Evolutionary conservation across 2,329 filamentous ascomycete genomes (phyloP).

Genomic region (Aspergillus floridensis): DNA sequence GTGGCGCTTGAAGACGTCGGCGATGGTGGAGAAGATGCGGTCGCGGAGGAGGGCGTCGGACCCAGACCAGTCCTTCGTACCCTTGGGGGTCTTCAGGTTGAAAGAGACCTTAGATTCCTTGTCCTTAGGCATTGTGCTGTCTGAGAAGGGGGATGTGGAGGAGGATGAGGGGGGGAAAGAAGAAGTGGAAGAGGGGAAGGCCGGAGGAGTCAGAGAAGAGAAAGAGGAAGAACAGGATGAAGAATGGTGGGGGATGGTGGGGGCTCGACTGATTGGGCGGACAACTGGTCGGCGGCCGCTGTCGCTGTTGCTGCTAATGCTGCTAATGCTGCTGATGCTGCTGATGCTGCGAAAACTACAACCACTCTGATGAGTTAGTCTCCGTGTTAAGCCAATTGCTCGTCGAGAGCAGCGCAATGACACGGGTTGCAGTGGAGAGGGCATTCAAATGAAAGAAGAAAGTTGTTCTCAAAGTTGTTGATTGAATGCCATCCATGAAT

Average conservation of each 20-base stretch:
- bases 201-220: slow-evolving; percentile 12
- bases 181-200: slow-evolving; percentile 4
- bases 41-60: slow-evolving; percentile 77
- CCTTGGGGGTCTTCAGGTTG: slow-evolving; percentile 84
- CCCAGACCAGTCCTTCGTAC: slow-evolving; percentile 82
- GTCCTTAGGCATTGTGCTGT: slow-evolving; percentile 19
- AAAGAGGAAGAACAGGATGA: slow-evolving; percentile 6
- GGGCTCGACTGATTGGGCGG: slow-evolving; percentile 5
- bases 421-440: slow-evolving; percentile 21
- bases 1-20: slow-evolving; percentile 77
- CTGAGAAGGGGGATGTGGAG: not conserved
- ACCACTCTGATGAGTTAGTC: not conserved
- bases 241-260: slow-evolving; percentile 20
- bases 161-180: not conserved
- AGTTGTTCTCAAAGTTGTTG: not conserved
- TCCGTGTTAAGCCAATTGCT: slow-evolving; percentile 22
- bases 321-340: no score
- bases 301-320: slow-evolving; percentile 6
- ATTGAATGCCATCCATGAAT: slow-evolving; percentile 10
- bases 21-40: slow-evolving; percentile 74
- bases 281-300: not conserved
- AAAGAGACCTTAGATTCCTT: slow-evolving; percentile 49
- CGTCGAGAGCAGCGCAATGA: slow-evolving; percentile 28
- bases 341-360: not conserved
- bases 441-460: slow-evolving; percentile 26